Base-by-base conservation (phyloP, 768 basidiomycete species). In the Lactifluus subvellereus region DNA sequence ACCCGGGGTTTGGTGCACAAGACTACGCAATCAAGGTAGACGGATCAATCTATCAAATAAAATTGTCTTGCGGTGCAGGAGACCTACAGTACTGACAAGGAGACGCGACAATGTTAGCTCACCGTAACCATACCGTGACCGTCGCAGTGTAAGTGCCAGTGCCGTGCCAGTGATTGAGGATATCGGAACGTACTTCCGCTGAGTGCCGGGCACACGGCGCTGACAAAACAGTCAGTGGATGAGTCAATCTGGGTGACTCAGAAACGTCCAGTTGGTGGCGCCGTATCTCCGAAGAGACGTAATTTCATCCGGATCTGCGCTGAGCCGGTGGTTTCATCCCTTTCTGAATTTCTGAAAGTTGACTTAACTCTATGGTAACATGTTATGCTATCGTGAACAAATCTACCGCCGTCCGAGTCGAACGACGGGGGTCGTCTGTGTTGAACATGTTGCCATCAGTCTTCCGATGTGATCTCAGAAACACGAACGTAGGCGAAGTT, bases 171-270 rank as follows among this genome's bases (percentile, higher is more conserved):
- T 38, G 22, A 35, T 53, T 22, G 51, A 51, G 22, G 18, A n/a
- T 42, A 54, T 54, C 58, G 49, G 49, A 55, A 60, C 63, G 47
- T 64, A 37, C 48, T 50, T 50, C 48, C 54, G 50, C 50, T 47
- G 20, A 27, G 48, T 9, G 58, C 62, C 58, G 33, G 42, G 58
- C 52, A 11, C 22, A 30, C 53, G 62, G 62, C 52, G 57, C 53
- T 59, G 58, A 64, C 53, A 40, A 13, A 48, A 27, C 3, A 3
- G 30, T 22, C 14, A 11, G 4, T 13, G 7, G 16, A 16, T 38
- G 60, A 61, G 38, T 56, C 60, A 42, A 48, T 27, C 16, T 35
- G 30, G 11, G 40, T 53, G 51, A 62, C 51, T 62, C 56, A 45
- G 11, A 37, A 51, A 4, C 38, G 13, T 10, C 16, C 10, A 22